Base-by-base conservation (phyloP, 2,329 filamentous ascomycete species). In the Botryosphaeria agaves region DNA sequence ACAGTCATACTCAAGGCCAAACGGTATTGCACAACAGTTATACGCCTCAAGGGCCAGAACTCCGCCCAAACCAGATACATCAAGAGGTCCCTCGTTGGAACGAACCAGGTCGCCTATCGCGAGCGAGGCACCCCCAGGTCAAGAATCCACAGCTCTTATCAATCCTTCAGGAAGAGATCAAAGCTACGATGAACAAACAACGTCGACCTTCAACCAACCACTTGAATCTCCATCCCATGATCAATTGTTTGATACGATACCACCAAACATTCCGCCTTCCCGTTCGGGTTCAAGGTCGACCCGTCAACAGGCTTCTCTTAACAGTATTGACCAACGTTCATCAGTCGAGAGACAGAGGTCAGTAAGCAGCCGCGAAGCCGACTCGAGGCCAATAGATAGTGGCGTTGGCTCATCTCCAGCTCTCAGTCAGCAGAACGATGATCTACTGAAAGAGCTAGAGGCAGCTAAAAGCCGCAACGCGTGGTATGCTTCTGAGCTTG, bases 401-500 rank as follows among this genome's bases (percentile, higher is more conserved):
- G 79, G 42, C 53, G 61, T 42, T 53, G 76, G 45, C 56, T 72
- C 49, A 59, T 76, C 36, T 66, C 78, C 35, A 57, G 67, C 39
- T 51, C 68, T 49, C 67, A 73, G 45, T 63, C 70, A 51, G 5
- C 72, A 77, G 40, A 76, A 77, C 1, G 77, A 81, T 38, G 74
- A 79, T 0, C 53, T 94, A 8, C 63, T 82, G 9, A 87, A 89
- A 48, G 89, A 98, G 48, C 64, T 98, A 2, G 87, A 98, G 48
- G 66, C 73, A 6, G 69, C 76, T 3, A 81, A 82, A 44, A 89
- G 78, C 46, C 72, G 80, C 30, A 95, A 93, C 54, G 87, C 87
- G 0, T 98, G 89, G 89, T 94, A 92, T 52, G 83, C 84, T 5
- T 94, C 87, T 0, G 89, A 98, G 54, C 63, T 98, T 27, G 83